Evolutionary conservation across 2,329 filamentous ascomycete species (phyloP).

Genomic region (Colletotrichum shisoi): DNA sequence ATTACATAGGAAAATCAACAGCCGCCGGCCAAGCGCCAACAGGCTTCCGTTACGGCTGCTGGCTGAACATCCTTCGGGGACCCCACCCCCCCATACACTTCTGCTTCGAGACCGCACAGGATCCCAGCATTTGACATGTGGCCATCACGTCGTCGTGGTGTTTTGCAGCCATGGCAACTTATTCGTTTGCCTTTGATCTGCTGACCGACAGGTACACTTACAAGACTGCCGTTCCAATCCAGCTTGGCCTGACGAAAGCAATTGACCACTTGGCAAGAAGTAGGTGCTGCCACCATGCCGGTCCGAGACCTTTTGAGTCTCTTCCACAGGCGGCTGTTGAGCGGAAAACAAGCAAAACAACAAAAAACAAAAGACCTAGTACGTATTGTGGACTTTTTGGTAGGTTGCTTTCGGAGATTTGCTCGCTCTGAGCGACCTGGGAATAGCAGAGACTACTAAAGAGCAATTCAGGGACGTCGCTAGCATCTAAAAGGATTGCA

Average conservation of each 20-base stretch:
- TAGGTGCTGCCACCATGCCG: not conserved
- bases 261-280: not conserved
- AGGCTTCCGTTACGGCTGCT: constrained; percentile 53
- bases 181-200: constrained; percentile 8
- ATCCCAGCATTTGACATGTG: not conserved
- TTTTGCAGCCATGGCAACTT: constrained; percentile 9
- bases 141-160: not conserved
- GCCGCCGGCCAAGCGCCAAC: constrained; percentile 52
- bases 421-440: constrained; percentile 18
- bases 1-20: constrained; percentile 49
- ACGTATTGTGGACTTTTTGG: constrained; percentile 32
- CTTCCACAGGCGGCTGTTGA: not conserved
- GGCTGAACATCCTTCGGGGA: constrained; percentile 43
- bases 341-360: not conserved
- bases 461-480: constrained; percentile 30
- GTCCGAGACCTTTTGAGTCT: not conserved
- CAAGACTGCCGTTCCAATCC: constrained; percentile 11
- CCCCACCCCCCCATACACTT: not conserved
- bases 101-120: not conserved
- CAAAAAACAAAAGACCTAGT: constrained; percentile 15
- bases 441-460: constrained; percentile 35
- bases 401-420: constrained; percentile 14
- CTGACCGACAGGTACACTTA: constrained; percentile 21
- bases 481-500: constrained; percentile 8
- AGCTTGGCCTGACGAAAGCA: not conserved